phyloP scores from a whole-genome alignment of 140 eudicot species.

The Oenanthe javanica region DNA sequence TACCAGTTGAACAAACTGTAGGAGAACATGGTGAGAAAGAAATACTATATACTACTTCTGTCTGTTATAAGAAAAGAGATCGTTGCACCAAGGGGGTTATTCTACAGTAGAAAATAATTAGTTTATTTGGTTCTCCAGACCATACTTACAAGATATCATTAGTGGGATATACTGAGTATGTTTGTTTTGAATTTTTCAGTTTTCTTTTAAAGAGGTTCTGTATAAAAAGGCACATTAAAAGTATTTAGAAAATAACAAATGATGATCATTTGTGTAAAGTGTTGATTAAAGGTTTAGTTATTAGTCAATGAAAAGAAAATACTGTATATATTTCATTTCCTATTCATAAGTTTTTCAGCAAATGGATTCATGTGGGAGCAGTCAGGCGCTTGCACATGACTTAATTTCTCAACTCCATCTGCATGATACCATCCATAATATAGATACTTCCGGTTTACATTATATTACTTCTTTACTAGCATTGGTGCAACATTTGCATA shows the following conservation, averaged over 20 bases:
- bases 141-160: not conserved
- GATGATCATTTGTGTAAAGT: not conserved
- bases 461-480: not conserved
- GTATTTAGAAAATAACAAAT: not conserved
- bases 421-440: not conserved
- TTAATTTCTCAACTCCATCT: conserved; percentile 18
- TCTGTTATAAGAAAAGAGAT: not conserved
- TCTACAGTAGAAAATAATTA: not conserved
- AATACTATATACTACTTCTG: not conserved
- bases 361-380: conserved; percentile 27
- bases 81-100: not conserved
- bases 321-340: conserved; percentile 9
- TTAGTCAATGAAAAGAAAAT: conserved; percentile 26
- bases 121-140: not conserved
- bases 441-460: not conserved
- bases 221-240: not conserved
- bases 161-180: not conserved
- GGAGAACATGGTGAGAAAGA: not conserved
- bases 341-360: conserved; percentile 12
- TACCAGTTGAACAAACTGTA: not conserved
- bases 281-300: conserved; percentile 5
- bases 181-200: not conserved
- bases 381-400: conserved; percentile 57
- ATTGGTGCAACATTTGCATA: not conserved
- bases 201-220: not conserved